Conservation (phyloP, 495 filamentous ascomycete species). For the Tuber indicum region DNA sequence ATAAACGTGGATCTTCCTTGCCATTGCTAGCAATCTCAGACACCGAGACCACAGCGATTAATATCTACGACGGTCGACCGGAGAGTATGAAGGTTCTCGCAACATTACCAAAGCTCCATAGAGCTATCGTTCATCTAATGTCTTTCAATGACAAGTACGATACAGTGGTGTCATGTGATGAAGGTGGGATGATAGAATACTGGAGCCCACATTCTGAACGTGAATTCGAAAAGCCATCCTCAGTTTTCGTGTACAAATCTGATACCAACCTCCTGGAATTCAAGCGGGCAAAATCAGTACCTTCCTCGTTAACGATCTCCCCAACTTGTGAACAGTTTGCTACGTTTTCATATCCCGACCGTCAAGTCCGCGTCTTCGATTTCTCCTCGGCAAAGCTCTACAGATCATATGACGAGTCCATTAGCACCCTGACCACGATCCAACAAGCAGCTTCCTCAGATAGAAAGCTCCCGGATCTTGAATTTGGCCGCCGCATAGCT, state of each 20-base stretch:
- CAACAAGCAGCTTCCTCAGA: conserved; percentile 81
- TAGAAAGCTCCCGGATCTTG: conserved; percentile 73
- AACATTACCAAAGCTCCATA: conserved; percentile 66
- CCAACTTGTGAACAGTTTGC: conserved; percentile 78
- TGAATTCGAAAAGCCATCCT: conserved; percentile 81
- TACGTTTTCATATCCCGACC: conserved; percentile 87
- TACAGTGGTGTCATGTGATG: conserved; percentile 82
- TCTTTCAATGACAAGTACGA: conserved; percentile 83
- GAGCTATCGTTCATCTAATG: conserved; percentile 70
- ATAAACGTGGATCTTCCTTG: conserved; percentile 75
- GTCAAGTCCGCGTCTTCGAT: conserved; percentile 86
- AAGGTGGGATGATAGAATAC: conserved; percentile 93
- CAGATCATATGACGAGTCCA: conserved; percentile 89
- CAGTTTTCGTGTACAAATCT: conserved; percentile 86
- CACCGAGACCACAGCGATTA: conserved; percentile 61
- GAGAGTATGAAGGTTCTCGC: conserved; percentile 66
- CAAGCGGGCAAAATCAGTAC: conserved; percentile 79
- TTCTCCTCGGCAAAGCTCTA: conserved; percentile 81
- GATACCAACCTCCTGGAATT: conserved; percentile 93
- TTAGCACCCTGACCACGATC: conserved; percentile 79
- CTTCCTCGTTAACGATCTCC: conserved; percentile 77
- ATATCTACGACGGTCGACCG: conserved; percentile 83
- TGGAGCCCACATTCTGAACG: conserved; percentile 64
- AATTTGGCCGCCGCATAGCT: conserved; percentile 84
- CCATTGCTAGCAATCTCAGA: conserved; percentile 88